Conservation (phyloP, 805 yeast genomes). For the Wickerhamiella domercqiae region DNA sequence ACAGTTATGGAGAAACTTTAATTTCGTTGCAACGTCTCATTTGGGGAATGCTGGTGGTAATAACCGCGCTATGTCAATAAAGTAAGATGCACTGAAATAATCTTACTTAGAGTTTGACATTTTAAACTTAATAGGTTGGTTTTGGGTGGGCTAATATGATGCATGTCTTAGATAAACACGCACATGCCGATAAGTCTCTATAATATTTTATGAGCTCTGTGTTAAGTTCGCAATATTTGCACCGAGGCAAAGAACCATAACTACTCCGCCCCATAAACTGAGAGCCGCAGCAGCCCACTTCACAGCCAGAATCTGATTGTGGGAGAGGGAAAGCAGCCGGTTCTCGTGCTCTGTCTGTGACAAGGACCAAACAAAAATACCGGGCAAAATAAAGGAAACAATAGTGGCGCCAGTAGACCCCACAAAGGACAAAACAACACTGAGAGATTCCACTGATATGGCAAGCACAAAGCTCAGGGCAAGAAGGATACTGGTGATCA, state of each 20-base stretch:
- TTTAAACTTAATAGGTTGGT: no score
- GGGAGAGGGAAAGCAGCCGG: conserved; percentile 8
- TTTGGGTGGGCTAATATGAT: no score
- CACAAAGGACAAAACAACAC: conserved; percentile 68
- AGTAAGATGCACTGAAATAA: no score
- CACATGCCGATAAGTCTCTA: no score
- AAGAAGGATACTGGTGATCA: conserved; percentile 33
- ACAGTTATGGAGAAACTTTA: no score
- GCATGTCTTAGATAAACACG: no score
- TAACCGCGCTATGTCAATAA: no score
- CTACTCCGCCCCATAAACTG: conserved; percentile 51
- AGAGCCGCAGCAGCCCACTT: conserved; percentile 38
- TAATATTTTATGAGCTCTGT: no score
- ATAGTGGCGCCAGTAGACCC: conserved; percentile 92
- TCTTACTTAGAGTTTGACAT: no score
- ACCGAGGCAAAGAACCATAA: conserved; percentile 53
- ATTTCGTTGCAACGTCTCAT: no score
- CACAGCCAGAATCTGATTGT: conserved; percentile 3
- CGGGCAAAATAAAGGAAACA: conserved; percentile 81
- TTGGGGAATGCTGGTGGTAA: no score
- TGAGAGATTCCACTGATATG: conserved; percentile 52
- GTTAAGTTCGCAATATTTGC: conserved; percentile 20
- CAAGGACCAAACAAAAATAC: conserved; percentile 64
- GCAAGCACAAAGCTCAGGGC: conserved; percentile 48
- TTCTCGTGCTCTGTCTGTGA: conserved; percentile 28